Evolutionary conservation across 1,284 basidiomycete species (phyloP), one percentile per base, ranked within the genome.

Genomic region (Trichosporon ovoides): DNA sequence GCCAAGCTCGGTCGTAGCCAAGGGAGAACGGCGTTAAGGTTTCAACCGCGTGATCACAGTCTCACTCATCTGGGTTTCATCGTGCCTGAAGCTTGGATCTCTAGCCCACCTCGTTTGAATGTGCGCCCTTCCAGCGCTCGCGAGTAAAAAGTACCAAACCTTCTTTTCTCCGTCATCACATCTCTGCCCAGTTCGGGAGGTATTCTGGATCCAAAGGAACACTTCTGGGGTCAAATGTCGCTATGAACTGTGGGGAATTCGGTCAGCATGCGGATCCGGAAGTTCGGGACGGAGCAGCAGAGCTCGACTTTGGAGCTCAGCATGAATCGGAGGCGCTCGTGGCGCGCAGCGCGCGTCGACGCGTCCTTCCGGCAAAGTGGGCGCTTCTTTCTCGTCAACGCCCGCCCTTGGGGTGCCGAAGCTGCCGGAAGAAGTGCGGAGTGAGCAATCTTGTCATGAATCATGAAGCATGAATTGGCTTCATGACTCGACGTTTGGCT

Each of bases 231-330:
- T 75, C 63, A 59, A 75, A 77, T 57, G 74, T 66, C 14, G 75
- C 74, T 46, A 77, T 74, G 51, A 73, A 76, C 74, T 77, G 56
- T 38, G 31, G 36, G 33, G n/a, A n/a, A n/a, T n/a, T n/a, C n/a
- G n/a, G n/a, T n/a, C n/a, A n/a, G n/a, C n/a, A n/a, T n/a, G n/a
- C n/a, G n/a, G n/a, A n/a, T n/a, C n/a, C n/a, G n/a, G n/a, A n/a
- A n/a, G n/a, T n/a, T n/a, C n/a, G n/a, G n/a, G n/a, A n/a, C n/a
- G n/a, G n/a, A n/a, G n/a, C n/a, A n/a, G n/a, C n/a, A n/a, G n/a
- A n/a, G n/a, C n/a, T n/a, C n/a, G n/a, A n/a, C n/a, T n/a, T n/a
- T n/a, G 13, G 34, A 14, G 16, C 12, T 18, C 19, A 38, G 14
- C 43, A 28, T 22, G 22, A n/a, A n/a, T n/a, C n/a, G n/a, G n/a